Evolutionary conservation across 305 asterid species (phyloP).

Genomic region (Withania somnifera): DNA sequence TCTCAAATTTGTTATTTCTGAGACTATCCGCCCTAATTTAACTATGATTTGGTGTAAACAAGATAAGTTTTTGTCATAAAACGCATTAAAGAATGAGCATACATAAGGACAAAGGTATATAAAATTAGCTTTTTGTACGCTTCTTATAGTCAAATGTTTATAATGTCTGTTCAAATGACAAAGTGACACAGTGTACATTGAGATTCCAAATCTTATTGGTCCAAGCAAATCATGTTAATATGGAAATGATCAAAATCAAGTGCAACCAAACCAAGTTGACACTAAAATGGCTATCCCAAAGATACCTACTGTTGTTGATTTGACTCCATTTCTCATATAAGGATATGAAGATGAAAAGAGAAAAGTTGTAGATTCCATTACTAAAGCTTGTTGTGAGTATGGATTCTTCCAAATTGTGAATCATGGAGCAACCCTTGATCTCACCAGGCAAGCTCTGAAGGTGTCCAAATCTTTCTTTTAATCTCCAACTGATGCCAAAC

Average conservation of each 20-base stretch:
- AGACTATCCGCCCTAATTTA: too few species aligned
- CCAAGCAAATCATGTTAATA: neutral
- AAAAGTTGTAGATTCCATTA: constrained; percentile 7
- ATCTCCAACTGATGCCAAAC: constrained; percentile 21
- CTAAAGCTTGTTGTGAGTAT: constrained; percentile 21
- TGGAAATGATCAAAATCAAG: neutral
- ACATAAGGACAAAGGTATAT: neutral
- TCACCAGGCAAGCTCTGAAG: constrained; percentile 25
- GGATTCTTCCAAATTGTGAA: constrained; percentile 32
- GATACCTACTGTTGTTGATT: constrained; percentile 28
- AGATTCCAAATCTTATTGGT: neutral
- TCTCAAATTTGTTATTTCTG: too few species aligned
- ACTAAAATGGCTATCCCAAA: neutral
- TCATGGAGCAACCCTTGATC: constrained; percentile 28
- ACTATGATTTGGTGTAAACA: too few species aligned
- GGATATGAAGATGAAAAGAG: constrained; percentile 14
- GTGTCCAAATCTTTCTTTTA: constrained; percentile 19
- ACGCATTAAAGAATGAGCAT: too few species aligned
- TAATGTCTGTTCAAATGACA: neutral
- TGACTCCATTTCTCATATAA: constrained; percentile 14
- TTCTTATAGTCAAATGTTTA: neutral
- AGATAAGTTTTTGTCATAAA: too few species aligned
- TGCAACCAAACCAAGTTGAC: neutral
- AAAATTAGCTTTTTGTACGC: neutral
- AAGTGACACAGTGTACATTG: neutral